Evolutionary conservation across 192 early-diverging fungal species (phyloP).

Genomic region (Pilobolus umbonatus): DNA sequence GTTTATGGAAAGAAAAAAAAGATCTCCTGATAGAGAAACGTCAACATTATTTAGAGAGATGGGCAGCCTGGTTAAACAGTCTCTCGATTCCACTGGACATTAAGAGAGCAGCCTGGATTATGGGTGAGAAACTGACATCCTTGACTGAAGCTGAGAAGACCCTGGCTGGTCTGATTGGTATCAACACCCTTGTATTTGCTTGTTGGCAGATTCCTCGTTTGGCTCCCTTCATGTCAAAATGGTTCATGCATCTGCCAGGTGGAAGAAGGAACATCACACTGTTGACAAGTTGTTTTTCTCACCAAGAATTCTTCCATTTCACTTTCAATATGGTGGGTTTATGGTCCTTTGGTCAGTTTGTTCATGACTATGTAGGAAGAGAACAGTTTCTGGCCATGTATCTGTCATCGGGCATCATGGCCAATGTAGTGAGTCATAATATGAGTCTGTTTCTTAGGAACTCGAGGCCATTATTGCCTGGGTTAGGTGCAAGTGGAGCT

Average conservation of each 20-base stretch:
- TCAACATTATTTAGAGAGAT: not conserved
- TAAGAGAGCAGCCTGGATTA: conserved; percentile 2
- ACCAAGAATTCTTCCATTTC: conserved; percentile 69
- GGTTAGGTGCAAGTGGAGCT: conserved; percentile 81
- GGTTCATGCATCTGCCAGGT: conserved; percentile 77
- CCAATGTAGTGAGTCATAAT: conserved; percentile 65
- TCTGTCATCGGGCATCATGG: conserved; percentile 58
- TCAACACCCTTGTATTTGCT: conserved; percentile 70
- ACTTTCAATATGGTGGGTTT: conserved; percentile 79
- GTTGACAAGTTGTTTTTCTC: conserved; percentile 76
- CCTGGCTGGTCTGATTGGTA: conserved; percentile 50
- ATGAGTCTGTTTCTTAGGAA: conserved; percentile 39
- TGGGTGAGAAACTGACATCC: conserved; percentile 6
- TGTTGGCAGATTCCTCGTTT: conserved; percentile 66
- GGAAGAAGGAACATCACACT: conserved; percentile 66
- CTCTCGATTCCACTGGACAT: conserved; percentile 4
- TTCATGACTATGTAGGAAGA: conserved; percentile 49
- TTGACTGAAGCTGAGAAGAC: conserved; percentile 18
- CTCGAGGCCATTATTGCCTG: conserved; percentile 46
- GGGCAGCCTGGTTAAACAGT: not conserved
- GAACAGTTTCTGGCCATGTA: conserved; percentile 82
- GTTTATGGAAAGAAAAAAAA: conserved; percentile 15
- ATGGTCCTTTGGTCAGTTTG: conserved; percentile 54
- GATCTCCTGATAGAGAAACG: not conserved
- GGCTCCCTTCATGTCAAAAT: conserved; percentile 63